Evolutionary conservation across 1,139 yeast genomes (phyloP), one percentile per base, ranked within the genome.

Genomic region (Yamadazyma pseudoaaseri): DNA sequence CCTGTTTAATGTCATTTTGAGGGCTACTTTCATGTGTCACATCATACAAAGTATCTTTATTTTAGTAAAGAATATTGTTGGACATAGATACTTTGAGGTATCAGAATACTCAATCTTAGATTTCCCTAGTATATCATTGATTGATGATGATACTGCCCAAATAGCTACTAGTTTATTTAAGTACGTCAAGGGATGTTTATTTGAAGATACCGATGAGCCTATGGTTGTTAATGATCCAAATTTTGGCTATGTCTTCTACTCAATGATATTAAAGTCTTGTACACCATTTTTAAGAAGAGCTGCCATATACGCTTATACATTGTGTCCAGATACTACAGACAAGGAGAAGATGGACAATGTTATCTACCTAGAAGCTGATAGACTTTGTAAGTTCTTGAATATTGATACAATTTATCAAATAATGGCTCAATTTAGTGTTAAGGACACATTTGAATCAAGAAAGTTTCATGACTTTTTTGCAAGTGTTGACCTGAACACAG

Each of bases 281-380:
- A 74, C 85, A 0, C 87, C 90, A 11, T 85, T 83, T 44, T 62
- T 86, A 42, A 70, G 96, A 44, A 74, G 80, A 45, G 67, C 79
- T 5, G 75, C 86, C 2, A 74, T 87, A 4, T 76, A 75, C 44
- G 67, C 80, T 0, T 71, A 59, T 51, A 77, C 81, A 6, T 60
- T 70, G 28, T 79, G 79, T 56, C 82, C 87, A 1, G 70, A 75
- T 27, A 60, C 20, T 2, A 22, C 12, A 6, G 12, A 11, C 12
- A 12, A 6, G 7, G n/a, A 8, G 7, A 12, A 22, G 13, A 16
- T 65, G 10, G 69, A 69, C n/a, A 60, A 62, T n/a, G 49, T 65
- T n/a, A 54, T 56, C 5, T 38, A 34, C 13, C 49, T 60, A 41
- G 92, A 84, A 52, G 77, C 81, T 8, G 81, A 81, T 44, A 64